Base-by-base conservation (phyloP, 2,329 filamentous ascomycete species). In the Sordariomycetes sp. region DNA sequence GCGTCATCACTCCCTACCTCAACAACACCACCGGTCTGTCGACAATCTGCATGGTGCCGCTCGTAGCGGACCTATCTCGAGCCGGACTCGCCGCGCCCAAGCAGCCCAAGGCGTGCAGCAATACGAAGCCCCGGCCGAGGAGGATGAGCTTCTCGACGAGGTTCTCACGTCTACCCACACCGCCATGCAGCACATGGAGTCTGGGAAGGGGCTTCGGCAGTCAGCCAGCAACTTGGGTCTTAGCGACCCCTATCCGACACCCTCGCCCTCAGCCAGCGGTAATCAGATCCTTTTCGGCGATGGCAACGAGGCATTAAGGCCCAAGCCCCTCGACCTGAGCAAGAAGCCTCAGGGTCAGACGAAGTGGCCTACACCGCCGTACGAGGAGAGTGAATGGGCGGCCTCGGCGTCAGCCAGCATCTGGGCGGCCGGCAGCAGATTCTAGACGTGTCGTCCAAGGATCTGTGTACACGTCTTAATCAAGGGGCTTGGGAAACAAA, bases 341-440 rank as follows among this genome's bases (percentile, higher is more conserved):
- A 75, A 76, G 52, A 71, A 73, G 65, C 49, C 63, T 2, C 54
- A 59, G 10, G 61, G 48, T 15, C 62, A 72, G 41, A 66, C 73
- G 48, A 92, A 94, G 61, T 95, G 88, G 82, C 90, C 88, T 4
- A 96, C 92, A 12, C 92, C 92, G 16, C 90, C 92, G 4, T 94
- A 95, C 46, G 88, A 94, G 50, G 88, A 94, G 48, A 79, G 80
- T 42, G 88, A 94, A 54, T 96, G 88, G 90, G 86, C 82, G 14
- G 78, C 82, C 8, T 81, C 84, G 27, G 83, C 86, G 20, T 77
- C 86, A 9, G 82, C 85, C 6, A 87, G 82, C 59, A 87, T 88
- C 45, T 82, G 84, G 66, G 80, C 82, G 34, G 76, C 79, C 21
- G 75, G 82, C 42, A 79, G 70, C 54, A 68, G 72, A 45, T 72